These are phyloP conservation scores for Lentinus tigrinus DNA, from an alignment of 768 basidiomycete species.

Conservation along the genomic window DNA sequence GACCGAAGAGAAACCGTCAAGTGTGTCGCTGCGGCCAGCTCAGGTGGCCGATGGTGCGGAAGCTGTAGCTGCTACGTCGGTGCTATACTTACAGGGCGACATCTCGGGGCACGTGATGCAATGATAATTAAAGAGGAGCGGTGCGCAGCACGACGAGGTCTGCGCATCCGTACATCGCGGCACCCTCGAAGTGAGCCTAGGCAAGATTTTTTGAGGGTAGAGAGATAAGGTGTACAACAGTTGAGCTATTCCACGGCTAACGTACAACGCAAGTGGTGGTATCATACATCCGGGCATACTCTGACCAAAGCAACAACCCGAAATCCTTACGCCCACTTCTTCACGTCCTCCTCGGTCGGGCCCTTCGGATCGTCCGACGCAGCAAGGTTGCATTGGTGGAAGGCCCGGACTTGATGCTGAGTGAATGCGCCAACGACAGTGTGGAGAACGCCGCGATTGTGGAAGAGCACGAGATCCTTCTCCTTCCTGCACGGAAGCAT, in stretches of 20 bases:
- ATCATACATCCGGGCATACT: neutral
- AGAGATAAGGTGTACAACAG: too few relatives aligned
- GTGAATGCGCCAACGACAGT: slow-evolving; percentile 76
- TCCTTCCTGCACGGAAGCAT: slow-evolving; percentile 37
- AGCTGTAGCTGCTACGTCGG: too few relatives aligned
- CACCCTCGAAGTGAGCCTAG: too few relatives aligned
- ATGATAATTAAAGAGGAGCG: too few relatives aligned
- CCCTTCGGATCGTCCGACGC: slow-evolving; percentile 71
- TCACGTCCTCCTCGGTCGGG: slow-evolving; percentile 65
- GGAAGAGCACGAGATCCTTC: slow-evolving; percentile 80
- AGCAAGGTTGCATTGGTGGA: slow-evolving; percentile 89
- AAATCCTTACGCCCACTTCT: slow-evolving; percentile 47
- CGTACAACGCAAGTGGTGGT: neutral
- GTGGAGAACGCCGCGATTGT: slow-evolving; percentile 82
- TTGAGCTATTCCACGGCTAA: neutral
- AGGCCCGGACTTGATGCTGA: slow-evolving; percentile 65
- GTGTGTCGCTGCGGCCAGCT: neutral
- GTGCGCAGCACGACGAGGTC: too few relatives aligned
- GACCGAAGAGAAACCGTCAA: neutral
- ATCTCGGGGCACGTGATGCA: too few relatives aligned
- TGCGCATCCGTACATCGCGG: too few relatives aligned
- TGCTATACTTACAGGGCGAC: too few relatives aligned
- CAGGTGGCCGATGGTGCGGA: too few relatives aligned
- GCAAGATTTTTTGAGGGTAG: too few relatives aligned
- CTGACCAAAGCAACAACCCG: neutral